Percentiles rank a stretch among this genome's conserved stretches.
phyloP scores from a whole-genome alignment of 768 basidiomycete genomes.

The Trametes coccinea region DNA sequence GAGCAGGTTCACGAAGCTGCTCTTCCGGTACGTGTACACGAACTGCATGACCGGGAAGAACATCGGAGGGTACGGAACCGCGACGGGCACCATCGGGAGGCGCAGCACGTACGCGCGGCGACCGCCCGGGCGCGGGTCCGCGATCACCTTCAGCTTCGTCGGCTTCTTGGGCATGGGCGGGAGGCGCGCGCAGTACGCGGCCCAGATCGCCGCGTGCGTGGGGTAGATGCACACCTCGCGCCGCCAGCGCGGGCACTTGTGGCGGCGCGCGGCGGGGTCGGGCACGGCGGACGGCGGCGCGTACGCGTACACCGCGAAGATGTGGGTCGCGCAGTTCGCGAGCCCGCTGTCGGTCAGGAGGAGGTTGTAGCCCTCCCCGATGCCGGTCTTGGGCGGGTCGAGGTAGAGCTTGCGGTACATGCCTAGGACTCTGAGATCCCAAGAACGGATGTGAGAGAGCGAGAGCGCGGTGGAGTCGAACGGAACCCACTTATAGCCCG shows the following conservation, averaged over 20 bases:
- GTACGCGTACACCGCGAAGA: constrained; percentile 21
- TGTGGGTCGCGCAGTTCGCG: constrained; percentile 19
- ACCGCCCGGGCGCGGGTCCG: not conserved
- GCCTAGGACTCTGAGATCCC: constrained; percentile 7
- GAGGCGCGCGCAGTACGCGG: constrained; percentile 61
- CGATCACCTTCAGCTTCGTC: constrained; percentile 26
- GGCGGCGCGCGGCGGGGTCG: constrained; percentile 1
- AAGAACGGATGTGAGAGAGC: not conserved
- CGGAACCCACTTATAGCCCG: constrained; percentile 1
- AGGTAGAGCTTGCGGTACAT: constrained; percentile 13
- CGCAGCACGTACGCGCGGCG: constrained; percentile 7
- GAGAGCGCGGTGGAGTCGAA: not conserved
- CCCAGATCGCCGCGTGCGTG: constrained; percentile 65
- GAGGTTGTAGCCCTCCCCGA: constrained; percentile 19
- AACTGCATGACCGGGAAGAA: constrained; percentile 58
- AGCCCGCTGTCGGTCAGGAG: constrained; percentile 23
- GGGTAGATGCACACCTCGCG: constrained; percentile 41
- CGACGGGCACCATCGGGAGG: constrained; percentile 60
- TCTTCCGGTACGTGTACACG: constrained; percentile 49
- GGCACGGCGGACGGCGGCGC: not conserved
- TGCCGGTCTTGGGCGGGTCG: constrained; percentile 18
- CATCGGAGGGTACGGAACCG: constrained; percentile 55
- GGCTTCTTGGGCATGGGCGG: constrained; percentile 47
- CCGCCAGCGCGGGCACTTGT: constrained; percentile 4
- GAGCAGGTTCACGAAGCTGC: constrained; percentile 7